Evolutionary conservation across 345 rosid species (phyloP).

Genomic region (Eucalyptus cladocalyx): DNA sequence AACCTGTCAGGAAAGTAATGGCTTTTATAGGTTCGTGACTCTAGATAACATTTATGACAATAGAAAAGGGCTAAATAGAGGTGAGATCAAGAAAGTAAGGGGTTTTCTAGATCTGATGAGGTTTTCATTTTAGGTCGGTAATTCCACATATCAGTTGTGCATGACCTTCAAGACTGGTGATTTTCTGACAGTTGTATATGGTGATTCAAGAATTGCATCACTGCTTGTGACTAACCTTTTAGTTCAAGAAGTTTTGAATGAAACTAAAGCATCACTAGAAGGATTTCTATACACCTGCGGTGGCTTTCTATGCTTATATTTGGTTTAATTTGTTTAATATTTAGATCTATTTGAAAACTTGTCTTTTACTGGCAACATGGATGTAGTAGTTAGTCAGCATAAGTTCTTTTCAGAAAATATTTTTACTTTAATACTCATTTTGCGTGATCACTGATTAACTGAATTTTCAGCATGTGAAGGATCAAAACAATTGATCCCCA

Average conservation of each 20-base stretch:
- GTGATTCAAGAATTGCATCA: neutral
- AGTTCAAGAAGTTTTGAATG: neutral
- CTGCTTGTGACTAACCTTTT: neutral
- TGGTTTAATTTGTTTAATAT: neutral
- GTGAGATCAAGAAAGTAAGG: neutral
- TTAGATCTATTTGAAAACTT: neutral
- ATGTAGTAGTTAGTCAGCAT: neutral
- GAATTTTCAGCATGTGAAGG: neutral
- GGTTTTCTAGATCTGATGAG: neutral
- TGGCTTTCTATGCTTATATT: neutral
- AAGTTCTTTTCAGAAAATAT: neutral
- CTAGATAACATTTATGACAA: neutral
- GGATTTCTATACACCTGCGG: neutral
- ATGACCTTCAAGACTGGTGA: neutral
- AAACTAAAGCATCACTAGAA: neutral
- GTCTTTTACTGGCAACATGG: neutral
- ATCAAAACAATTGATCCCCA: neutral
- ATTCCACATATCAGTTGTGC: neutral
- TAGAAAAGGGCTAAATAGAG: neutral
- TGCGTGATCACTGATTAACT: neutral
- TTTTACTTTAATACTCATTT: neutral
- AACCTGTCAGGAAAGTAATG: neutral
- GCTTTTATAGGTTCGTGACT: neutral
- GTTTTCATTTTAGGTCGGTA: neutral
- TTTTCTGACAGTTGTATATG: neutral